Evolutionary conservation across 2,329 filamentous ascomycete genomes (phyloP).

Genomic region (Calcarisporium arbuscula): DNA sequence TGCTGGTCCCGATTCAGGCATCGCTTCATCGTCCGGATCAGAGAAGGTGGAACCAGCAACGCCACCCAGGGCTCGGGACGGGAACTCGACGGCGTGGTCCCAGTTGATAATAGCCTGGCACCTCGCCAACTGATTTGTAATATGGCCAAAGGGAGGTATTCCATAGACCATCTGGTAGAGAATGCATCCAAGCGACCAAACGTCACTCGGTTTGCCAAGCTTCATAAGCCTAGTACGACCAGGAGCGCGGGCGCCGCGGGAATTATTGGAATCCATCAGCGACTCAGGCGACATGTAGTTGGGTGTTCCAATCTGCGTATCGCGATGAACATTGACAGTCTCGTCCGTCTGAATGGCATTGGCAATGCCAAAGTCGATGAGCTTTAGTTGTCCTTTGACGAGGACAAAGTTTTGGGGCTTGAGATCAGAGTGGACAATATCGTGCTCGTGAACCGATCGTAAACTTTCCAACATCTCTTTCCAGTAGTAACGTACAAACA

Average conservation of each 20-base stretch:
- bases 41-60: conserved; percentile 50
- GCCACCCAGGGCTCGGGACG: conserved; percentile 61
- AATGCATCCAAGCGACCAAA: conserved; percentile 95
- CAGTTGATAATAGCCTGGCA: conserved; percentile 84
- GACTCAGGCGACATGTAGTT: conserved; percentile 99
- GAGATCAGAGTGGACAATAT: conserved; percentile 94
- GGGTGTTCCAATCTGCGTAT: conserved; percentile 89
- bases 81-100: conserved; percentile 66
- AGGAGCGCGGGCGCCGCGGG: conserved; percentile 36
- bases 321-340: conserved; percentile 94
- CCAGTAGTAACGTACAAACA: conserved; percentile 97
- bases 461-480: conserved; percentile 98
- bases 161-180: conserved; percentile 98
- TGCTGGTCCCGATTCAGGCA: conserved; percentile 59
- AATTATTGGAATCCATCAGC: conserved; percentile 76
- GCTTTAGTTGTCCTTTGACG: conserved; percentile 81
- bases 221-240: conserved; percentile 74
- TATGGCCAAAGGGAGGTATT: conserved; percentile 90
- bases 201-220: conserved; percentile 88
- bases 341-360: conserved; percentile 94
- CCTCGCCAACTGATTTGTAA: conserved; percentile 76
- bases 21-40: conserved; percentile 55
- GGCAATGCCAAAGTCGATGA: conserved; percentile 98
- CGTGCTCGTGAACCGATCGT: conserved; percentile 76
- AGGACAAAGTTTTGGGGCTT: conserved; percentile 97